phyloP scores from a whole-genome alignment of 441 rosid genomes.

The Arabidopsis lyrata region DNA sequence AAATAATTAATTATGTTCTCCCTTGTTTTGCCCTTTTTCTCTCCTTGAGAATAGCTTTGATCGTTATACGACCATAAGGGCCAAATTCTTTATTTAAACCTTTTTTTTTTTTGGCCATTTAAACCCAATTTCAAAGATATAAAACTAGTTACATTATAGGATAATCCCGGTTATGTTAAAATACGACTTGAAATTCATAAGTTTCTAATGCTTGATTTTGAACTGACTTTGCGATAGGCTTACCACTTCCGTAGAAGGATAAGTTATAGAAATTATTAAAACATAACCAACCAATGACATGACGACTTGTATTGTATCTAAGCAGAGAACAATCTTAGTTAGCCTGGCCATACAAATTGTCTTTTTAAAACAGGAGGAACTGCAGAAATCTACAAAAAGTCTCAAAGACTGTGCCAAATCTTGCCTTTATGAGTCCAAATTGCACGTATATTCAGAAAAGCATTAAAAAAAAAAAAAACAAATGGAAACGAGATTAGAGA shows the following conservation, averaged over 20 bases:
- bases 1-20: slow-evolving; percentile 1
- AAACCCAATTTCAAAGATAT: not conserved
- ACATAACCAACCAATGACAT: not conserved
- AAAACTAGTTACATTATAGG: not conserved
- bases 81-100: slow-evolving; percentile 24
- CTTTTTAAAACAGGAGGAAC: not conserved
- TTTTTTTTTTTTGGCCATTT: too few species aligned
- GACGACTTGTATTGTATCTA: not conserved
- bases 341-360: not conserved
- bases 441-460: not conserved
- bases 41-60: slow-evolving; percentile 33
- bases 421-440: not conserved
- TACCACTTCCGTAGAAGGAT: not conserved
- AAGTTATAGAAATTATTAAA: not conserved
- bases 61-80: not conserved
- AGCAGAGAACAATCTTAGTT: not conserved
- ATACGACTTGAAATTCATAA: slow-evolving; percentile 2
- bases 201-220: slow-evolving; percentile 2
- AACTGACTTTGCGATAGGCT: not conserved
- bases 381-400: not conserved
- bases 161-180: too few species aligned
- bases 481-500: not conserved
- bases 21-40: slow-evolving; percentile 11
- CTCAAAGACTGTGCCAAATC: not conserved
- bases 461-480: not conserved